Percentiles rank a stretch among this genome's conserved stretches.
phyloP scores from a whole-genome alignment of 345 rosid species.

The Toxicodendron radicans region DNA sequence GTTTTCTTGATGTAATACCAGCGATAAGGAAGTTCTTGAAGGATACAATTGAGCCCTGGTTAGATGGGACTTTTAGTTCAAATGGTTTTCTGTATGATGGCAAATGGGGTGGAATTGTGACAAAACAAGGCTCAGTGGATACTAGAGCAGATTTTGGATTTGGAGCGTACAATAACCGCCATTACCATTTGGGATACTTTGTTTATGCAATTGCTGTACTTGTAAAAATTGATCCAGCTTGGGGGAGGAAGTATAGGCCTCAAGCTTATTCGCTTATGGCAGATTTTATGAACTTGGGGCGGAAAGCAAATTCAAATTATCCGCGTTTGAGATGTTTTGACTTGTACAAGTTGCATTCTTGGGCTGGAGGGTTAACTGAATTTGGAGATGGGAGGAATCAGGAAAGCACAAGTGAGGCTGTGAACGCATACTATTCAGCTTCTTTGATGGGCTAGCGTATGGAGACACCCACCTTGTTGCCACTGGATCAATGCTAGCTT shows the following conservation, averaged over 20 bases:
- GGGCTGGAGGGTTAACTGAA: conserved; percentile 95
- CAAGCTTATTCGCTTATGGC: conserved; percentile 84
- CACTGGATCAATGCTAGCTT: conserved; percentile 58
- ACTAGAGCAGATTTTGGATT: conserved; percentile 84
- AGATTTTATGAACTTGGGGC: conserved; percentile 76
- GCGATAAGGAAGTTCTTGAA: conserved; percentile 57
- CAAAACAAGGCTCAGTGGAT: conserved; percentile 64
- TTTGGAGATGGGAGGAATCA: conserved; percentile 86
- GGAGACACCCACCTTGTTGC: conserved; percentile 79
- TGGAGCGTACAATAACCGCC: conserved; percentile 77
- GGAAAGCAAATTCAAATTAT: conserved; percentile 48
- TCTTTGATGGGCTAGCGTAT: conserved; percentile 88
- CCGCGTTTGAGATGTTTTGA: conserved; percentile 87
- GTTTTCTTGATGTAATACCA: conserved; percentile 64
- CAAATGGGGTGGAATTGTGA: conserved; percentile 87
- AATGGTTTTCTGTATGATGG: conserved; percentile 81
- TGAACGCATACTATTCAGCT: conserved; percentile 87
- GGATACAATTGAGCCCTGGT: conserved; percentile 85
- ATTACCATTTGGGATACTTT: conserved; percentile 89
- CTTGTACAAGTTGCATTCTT: conserved; percentile 86
- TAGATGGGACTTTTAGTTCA: conserved; percentile 66
- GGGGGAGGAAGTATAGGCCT: conserved; percentile 83
- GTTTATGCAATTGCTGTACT: conserved; percentile 86
- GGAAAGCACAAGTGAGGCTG: conserved; percentile 93
- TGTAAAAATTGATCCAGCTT: conserved; percentile 71